Base-by-base conservation (phyloP, 2,329 filamentous ascomycete genomes). In the Fusarium buharicum region DNA sequence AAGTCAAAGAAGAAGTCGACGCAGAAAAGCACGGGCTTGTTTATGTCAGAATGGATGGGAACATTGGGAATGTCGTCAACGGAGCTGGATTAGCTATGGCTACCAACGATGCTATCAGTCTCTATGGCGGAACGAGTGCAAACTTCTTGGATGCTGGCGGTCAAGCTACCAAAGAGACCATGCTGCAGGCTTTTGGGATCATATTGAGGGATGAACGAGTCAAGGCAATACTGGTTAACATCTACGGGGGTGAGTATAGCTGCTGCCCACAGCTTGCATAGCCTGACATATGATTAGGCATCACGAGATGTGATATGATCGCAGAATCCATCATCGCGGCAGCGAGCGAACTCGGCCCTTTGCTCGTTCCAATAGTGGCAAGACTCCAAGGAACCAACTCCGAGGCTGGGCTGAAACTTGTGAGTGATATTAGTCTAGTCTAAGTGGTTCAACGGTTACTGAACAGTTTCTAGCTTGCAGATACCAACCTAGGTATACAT, bases 61-160 rank as follows among this genome's bases (percentile, higher is more conserved):
- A 87, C 60, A 88, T 96, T 49, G 93, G 92, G 33, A 96, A 90
- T 1, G 80, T 96, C 62, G 92, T 96, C 63, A 97, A 97, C 71
- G 92, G 93, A 38, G 93, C 93, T 0, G 93, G 93, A 0, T 83
- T 97, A 2, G 92, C 92, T 0, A 95, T 97, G 90, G 95, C 95
- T 73, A 96, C 92, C 0, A 87, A 93, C 57, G 93, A 97, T 73
- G 90, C 90, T 0, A 84, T 97, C 2, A 81, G 84, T 3, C 78
- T 86, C 12, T 84, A 86, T 50, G 88, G 88, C 9, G 91, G 91
- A 2, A 76, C 81, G 30, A 89, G 89, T 20, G 86, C 91, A 11
- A 97, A 97, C 70, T 96, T 97, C 74, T 82, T 97, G 50, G 93
- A 97, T 73, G 96, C 91, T 0, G 93, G 93, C 24, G 93, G 93